A percentile compares a stretch with the other conserved stretches of the same genome.
These are phyloP conservation scores for Paratinospora sagittata DNA, from an alignment of 164 flowering plant genomes.

Conservation along the genomic window DNA sequence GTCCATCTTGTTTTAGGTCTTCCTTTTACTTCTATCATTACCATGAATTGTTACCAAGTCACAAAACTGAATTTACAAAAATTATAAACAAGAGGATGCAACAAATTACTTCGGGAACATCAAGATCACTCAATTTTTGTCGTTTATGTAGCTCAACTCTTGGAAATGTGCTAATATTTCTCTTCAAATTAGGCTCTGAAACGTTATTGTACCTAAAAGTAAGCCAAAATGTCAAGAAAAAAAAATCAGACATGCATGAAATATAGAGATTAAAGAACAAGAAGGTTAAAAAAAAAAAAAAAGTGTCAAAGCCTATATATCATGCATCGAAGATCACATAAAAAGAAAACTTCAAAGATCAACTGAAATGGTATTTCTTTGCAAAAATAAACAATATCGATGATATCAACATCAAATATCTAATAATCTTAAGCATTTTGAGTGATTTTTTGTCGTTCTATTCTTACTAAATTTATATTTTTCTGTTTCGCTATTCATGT, in stretches of 20 bases:
- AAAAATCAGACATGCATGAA: not conserved
- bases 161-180: slow-evolving; percentile 29
- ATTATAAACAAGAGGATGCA: not conserved
- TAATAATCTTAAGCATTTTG: no score
- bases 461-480: no score
- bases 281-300: not conserved
- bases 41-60: no score
- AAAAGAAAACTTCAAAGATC: no score
- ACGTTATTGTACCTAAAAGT: slow-evolving; percentile 36
- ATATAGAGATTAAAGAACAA: not conserved
- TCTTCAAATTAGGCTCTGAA: slow-evolving; percentile 51
- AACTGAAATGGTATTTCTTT: no score
- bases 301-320: not conserved
- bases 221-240: not conserved
- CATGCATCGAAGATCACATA: not conserved
- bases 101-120: slow-evolving; percentile 29
- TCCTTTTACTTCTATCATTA: no score
- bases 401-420: no score
- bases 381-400: no score
- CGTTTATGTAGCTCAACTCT: slow-evolving; percentile 41
- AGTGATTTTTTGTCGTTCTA: no score
- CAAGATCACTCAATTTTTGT: slow-evolving; percentile 32
- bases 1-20: no score
- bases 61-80: not conserved
- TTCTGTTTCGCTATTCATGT: no score